phyloP scores from a whole-genome alignment of 257 asterid genomes.

The Fraxinus pennsylvanica region DNA sequence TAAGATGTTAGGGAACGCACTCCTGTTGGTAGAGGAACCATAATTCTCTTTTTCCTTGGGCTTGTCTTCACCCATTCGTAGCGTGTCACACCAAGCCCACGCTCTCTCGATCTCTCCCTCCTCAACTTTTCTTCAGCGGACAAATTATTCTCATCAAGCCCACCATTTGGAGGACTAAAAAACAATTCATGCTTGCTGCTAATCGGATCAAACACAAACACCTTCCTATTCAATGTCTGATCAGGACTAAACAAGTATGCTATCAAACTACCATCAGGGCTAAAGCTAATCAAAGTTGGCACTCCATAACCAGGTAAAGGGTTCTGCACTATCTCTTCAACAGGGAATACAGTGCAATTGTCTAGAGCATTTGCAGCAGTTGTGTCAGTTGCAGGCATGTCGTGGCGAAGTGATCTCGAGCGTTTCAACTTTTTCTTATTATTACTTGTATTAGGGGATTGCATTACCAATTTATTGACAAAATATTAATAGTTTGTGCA shows the following conservation, averaged over 20 bases:
- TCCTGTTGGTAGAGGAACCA: conserved; percentile 91
- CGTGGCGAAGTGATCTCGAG: conserved; percentile 43
- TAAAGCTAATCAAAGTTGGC: conserved; percentile 74
- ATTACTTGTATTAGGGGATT: conserved; percentile 45
- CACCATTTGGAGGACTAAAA: conserved; percentile 89
- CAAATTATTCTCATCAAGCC: conserved; percentile 81
- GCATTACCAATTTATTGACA: conserved; percentile 58
- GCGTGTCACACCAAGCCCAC: conserved; percentile 90
- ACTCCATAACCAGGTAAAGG: conserved; percentile 82
- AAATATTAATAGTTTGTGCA: conserved; percentile 39
- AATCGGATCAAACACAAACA: conserved; percentile 67
- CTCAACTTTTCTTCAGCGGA: conserved; percentile 89
- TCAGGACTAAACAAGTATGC: conserved; percentile 77
- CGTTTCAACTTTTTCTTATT: conserved; percentile 59
- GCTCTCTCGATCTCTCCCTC: conserved; percentile 92
- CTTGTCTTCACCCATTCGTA: conserved; percentile 89
- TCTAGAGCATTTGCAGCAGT: conserved; percentile 53
- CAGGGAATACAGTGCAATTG: conserved; percentile 54
- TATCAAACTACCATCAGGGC: conserved; percentile 77
- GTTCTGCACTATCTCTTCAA: conserved; percentile 82
- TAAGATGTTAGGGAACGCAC: conserved; percentile 45
- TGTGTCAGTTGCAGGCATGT: conserved; percentile 70
- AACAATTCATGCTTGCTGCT: conserved; percentile 63
- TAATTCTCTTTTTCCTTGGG: conserved; percentile 58
- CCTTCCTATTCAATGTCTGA: conserved; percentile 63